phyloP scores from a whole-genome alignment of 2,329 filamentous ascomycete species.

The Scedosporium aurantiacum region DNA sequence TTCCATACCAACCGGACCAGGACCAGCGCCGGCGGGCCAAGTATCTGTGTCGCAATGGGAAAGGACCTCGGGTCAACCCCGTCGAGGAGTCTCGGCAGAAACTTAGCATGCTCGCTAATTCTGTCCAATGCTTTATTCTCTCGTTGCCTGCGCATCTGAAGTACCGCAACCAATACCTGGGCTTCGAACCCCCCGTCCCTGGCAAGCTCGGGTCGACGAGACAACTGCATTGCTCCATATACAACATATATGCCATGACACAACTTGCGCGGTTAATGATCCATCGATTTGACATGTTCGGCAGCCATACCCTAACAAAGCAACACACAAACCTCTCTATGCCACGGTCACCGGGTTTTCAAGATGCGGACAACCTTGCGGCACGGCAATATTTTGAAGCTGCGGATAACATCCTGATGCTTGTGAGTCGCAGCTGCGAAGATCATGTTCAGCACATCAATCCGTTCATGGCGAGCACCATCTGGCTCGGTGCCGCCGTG shows the following conservation, averaged over 20 bases:
- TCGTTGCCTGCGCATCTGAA: constrained; percentile 17
- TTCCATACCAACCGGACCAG: constrained; percentile 10
- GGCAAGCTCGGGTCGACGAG: constrained; percentile 10
- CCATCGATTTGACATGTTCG: constrained; percentile 19
- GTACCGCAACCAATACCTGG: constrained; percentile 20
- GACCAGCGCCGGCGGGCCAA: constrained; percentile 1
- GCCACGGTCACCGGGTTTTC: background rate
- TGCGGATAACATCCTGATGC: constrained; percentile 17
- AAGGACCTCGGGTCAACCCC: too few species aligned
- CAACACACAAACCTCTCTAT: too few species aligned
- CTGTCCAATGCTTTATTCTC: constrained; percentile 18
- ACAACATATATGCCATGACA: constrained; percentile 22
- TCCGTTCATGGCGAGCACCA: constrained; percentile 20
- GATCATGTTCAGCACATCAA: constrained; percentile 20
- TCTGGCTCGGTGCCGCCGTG: constrained; percentile 21
- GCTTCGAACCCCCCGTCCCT: constrained; percentile 13
- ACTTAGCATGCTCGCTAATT: constrained; percentile 19
- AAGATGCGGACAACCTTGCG: constrained; percentile 3
- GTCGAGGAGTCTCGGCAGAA: constrained; percentile 8
- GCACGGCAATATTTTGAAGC: constrained; percentile 19
- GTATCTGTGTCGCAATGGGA: background rate
- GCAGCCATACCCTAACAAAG: constrained; percentile 8
- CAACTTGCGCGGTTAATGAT: constrained; percentile 23
- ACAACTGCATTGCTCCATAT: constrained; percentile 18
- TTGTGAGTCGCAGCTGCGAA: constrained; percentile 16